A percentile compares a stretch with the other conserved stretches of the same genome.
Conservation (phyloP, 2,329 filamentous ascomycete species). For the Graphilbum fragrans region DNA sequence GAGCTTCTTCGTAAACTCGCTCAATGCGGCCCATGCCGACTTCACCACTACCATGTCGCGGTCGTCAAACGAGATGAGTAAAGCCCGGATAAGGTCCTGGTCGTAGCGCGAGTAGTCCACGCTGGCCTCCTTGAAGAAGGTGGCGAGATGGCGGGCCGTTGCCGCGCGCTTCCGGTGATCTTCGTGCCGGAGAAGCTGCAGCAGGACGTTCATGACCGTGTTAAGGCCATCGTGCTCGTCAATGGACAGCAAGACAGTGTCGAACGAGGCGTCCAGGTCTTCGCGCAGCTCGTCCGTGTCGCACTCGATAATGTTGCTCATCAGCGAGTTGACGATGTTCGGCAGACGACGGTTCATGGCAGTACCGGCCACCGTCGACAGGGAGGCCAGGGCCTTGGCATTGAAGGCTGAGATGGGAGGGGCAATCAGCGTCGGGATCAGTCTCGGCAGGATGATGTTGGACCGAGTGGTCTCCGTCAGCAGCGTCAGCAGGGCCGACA, state of each 20-base stretch:
- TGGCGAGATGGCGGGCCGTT: conserved; percentile 68
- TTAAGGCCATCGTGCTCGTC: conserved; percentile 95
- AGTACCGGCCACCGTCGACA: conserved; percentile 80
- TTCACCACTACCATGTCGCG: conserved; percentile 74
- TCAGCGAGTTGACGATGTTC: conserved; percentile 81
- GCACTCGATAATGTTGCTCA: conserved; percentile 69
- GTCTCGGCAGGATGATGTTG: conserved; percentile 91
- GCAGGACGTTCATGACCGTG: conserved; percentile 86
- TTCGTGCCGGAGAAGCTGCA: conserved; percentile 80
- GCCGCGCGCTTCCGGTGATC: conserved; percentile 74
- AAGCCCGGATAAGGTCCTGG: conserved; percentile 81
- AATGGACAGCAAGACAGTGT: conserved; percentile 81
- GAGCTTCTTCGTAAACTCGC: conserved; percentile 74
- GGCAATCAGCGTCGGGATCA: conserved; percentile 84
- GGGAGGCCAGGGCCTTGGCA: conserved; percentile 80
- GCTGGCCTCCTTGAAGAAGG: conserved; percentile 69
- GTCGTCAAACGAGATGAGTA: conserved; percentile 90
- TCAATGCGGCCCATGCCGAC: conserved; percentile 77
- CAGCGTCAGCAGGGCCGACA: conserved; percentile 84
- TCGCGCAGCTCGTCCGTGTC: background rate
- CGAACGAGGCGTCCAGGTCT: conserved; percentile 52
- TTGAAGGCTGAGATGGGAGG: conserved; percentile 92
- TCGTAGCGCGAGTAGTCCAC: conserved; percentile 94
- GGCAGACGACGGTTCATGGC: conserved; percentile 87
- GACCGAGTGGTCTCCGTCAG: conserved; percentile 88